Conservation (phyloP, 1,284 basidiomycete species). For the Papiliotrema nemorosa region DNA sequence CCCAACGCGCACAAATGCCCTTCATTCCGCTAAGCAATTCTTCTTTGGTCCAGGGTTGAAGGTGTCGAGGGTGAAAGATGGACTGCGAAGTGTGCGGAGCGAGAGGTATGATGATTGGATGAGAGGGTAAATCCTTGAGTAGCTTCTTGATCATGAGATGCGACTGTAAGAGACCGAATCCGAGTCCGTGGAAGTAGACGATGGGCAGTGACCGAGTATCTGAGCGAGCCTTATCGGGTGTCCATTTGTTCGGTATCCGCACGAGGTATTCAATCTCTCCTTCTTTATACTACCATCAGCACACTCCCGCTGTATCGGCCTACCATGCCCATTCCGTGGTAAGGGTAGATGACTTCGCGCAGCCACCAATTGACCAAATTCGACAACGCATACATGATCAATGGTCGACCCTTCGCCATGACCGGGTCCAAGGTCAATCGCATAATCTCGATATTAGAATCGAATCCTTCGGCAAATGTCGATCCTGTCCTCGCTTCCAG, state of each 20-base stretch:
- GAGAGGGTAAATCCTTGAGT: conserved; percentile 55
- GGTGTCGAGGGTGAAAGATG: conserved; percentile 69
- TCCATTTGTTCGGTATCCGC: conserved; percentile 65
- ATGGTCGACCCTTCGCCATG: conserved; percentile 59
- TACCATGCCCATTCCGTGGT: conserved; percentile 30
- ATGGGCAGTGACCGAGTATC: conserved; percentile 59
- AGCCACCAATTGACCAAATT: conserved; percentile 53
- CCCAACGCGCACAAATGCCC: conserved; percentile 59
- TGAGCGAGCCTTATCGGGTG: conserved; percentile 46
- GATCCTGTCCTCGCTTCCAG: conserved; percentile 71
- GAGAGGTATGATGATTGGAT: conserved; percentile 71
- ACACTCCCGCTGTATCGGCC: conserved; percentile 6
- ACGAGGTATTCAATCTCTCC: conserved; percentile 63
- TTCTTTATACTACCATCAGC: conserved; percentile 26
- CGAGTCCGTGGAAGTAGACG: conserved; percentile 81
- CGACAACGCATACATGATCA: conserved; percentile 66
- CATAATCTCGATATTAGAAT: conserved; percentile 59
- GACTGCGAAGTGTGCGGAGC: conserved; percentile 83
- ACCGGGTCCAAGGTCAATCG: conserved; percentile 76
- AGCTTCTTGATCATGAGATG: conserved; percentile 48
- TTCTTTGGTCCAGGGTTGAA: conserved; percentile 63
- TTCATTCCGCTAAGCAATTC: conserved; percentile 62
- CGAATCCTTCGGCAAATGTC: conserved; percentile 61
- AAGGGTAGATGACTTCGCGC: conserved; percentile 28
- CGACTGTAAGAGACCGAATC: conserved; percentile 63